phyloP scores from a whole-genome alignment of 139 green algal genomes.

The Picochlorum sp. region DNA sequence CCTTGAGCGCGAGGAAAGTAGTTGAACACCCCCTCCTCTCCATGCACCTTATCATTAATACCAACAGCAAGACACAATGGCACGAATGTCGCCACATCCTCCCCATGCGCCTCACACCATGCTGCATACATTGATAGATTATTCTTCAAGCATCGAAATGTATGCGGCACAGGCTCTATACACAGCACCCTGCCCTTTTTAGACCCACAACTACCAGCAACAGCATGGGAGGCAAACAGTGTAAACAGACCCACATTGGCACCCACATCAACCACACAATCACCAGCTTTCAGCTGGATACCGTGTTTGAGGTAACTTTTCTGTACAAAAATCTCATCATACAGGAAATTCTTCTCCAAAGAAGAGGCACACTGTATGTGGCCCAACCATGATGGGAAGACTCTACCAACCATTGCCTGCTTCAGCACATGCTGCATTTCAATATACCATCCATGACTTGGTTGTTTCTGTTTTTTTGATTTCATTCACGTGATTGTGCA shows the following conservation, averaged over 20 bases:
- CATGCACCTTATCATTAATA: slow-evolving; percentile 9
- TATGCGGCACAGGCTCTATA: slow-evolving; percentile 20
- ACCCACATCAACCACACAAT: slow-evolving; percentile 40
- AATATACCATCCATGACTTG: too few relatives aligned
- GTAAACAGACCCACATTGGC: slow-evolving; percentile 48
- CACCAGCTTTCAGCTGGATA: slow-evolving; percentile 1
- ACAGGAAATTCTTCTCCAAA: slow-evolving; percentile 24
- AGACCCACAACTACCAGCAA: neutral
- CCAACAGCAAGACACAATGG: neutral
- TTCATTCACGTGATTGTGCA: too few relatives aligned
- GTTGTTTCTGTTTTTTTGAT: too few relatives aligned
- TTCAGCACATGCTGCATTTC: too few relatives aligned
- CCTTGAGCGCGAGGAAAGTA: slow-evolving; percentile 26
- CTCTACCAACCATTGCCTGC: neutral
- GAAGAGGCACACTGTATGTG: slow-evolving; percentile 10
- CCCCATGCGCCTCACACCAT: neutral
- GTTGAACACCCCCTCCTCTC: slow-evolving; percentile 17
- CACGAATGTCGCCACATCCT: neutral
- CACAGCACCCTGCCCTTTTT: neutral
- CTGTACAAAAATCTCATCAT: slow-evolving; percentile 20
- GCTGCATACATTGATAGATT: slow-evolving; percentile 16
- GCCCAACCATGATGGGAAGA: neutral
- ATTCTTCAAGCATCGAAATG: slow-evolving; percentile 3
- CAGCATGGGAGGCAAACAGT: slow-evolving; percentile 16
- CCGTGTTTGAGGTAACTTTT: slow-evolving; percentile 21